A percentile compares a stretch with the other conserved stretches of the same genome.
Conservation (phyloP, 116 monocot species). For the Posidonia oceanica region DNA sequence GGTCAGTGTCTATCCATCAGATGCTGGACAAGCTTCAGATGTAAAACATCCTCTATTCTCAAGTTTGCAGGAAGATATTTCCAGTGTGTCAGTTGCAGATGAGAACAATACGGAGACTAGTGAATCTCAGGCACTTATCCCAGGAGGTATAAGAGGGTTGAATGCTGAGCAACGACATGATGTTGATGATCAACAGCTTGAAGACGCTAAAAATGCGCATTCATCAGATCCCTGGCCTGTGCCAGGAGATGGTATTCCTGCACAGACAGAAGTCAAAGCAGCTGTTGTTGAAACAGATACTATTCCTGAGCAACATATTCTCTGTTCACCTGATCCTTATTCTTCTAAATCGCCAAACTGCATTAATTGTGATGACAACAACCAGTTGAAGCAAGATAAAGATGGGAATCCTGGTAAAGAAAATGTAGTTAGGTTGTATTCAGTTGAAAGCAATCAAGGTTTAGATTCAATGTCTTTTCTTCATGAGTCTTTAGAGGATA, state of each 20-base stretch:
- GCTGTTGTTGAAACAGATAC: background rate
- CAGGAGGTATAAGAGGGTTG: background rate
- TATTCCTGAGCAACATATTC: background rate
- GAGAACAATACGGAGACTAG: background rate
- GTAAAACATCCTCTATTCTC: background rate
- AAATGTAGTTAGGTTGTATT: background rate
- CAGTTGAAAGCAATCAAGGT: background rate
- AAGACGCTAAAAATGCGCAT: background rate
- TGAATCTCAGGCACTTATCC: background rate
- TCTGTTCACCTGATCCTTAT: background rate
- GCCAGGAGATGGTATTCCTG: background rate
- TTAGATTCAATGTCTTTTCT: background rate
- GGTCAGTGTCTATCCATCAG: background rate
- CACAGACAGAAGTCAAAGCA: background rate
- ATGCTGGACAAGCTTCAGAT: background rate
- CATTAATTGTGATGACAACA: background rate
- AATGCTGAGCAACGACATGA: background rate
- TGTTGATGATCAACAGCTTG: too few relatives aligned
- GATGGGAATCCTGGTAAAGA: background rate
- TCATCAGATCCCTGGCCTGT: background rate
- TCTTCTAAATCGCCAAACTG: background rate
- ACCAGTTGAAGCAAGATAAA: too few relatives aligned
- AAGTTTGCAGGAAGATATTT: background rate
- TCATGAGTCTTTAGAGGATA: background rate
- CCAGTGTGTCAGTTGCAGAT: slow-evolving; percentile 3